Conservation (phyloP, 345 rosid species). For the Brassica nigra region DNA sequence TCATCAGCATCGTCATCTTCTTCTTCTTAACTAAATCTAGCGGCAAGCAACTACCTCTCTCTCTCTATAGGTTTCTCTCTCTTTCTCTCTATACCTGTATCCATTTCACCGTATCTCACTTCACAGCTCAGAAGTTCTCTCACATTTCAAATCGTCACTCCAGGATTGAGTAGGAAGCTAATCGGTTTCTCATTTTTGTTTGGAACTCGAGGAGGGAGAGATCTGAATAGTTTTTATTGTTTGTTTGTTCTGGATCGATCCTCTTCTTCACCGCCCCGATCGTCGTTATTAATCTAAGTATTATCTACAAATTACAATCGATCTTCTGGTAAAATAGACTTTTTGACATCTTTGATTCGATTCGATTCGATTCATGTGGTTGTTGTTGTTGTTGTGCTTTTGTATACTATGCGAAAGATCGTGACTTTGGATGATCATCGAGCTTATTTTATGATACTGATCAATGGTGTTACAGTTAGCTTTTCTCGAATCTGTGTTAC, state of each 20-base stretch:
- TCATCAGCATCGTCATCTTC: constrained; percentile 35
- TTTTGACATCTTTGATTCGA: constrained; percentile 15
- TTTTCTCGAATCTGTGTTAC: constrained; percentile 12
- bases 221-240: constrained; percentile 30
- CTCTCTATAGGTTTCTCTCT: constrained; percentile 20
- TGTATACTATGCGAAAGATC: constrained; percentile 10
- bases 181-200: constrained; percentile 24
- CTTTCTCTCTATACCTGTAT: not conserved
- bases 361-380: constrained; percentile 19
- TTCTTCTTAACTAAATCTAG: constrained; percentile 43
- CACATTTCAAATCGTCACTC: constrained; percentile 26
- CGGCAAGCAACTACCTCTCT: constrained; percentile 27
- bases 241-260: constrained; percentile 39
- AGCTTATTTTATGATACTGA: constrained; percentile 9
- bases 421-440: constrained; percentile 43
- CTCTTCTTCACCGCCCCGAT: constrained; percentile 45
- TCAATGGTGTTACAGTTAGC: not conserved
- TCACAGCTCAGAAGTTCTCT: constrained; percentile 13
- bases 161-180: constrained; percentile 12
- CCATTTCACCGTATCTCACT: not conserved
- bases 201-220: constrained; percentile 26
- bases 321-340: constrained; percentile 51
- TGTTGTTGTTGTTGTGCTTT: constrained; percentile 32
- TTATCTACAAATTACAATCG: constrained; percentile 40
- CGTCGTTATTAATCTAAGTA: constrained; percentile 34